These are phyloP conservation scores for Trichoderma gracile DNA, from an alignment of 2,329 filamentous ascomycete species.

Conservation along the genomic window DNA sequence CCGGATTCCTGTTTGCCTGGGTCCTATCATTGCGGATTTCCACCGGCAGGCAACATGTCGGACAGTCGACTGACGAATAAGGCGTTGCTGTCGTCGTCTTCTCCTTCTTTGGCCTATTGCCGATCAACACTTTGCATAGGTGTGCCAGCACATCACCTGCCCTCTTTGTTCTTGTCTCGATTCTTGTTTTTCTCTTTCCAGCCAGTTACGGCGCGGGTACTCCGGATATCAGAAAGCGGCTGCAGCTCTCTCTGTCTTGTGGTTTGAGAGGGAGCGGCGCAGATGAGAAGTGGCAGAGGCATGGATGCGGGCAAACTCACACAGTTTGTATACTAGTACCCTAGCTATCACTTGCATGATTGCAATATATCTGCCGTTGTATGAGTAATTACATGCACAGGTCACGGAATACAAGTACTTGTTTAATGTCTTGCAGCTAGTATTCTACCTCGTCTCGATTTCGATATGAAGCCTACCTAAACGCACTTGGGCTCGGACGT, in stretches of 20 bases:
- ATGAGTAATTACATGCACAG: not conserved
- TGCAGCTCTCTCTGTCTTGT: not conserved
- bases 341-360: not conserved
- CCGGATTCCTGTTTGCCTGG: not conserved
- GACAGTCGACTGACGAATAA: constrained; percentile 11
- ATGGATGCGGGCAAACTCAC: constrained; percentile 4
- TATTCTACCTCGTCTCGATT: too few species aligned
- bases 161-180: not conserved
- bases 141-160: not conserved
- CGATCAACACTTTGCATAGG: not conserved
- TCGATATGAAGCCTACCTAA: too few species aligned
- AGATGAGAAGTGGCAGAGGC: not conserved
- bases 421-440: too few species aligned
- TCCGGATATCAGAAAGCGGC: not conserved
- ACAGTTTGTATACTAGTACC: constrained; percentile 20
- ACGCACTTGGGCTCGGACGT: too few species aligned
- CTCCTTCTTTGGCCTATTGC: not conserved
- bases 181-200: not conserved
- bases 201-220: not conserved
- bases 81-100: not conserved
- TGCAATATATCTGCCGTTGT: constrained; percentile 8
- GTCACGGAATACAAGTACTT: not conserved
- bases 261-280: not conserved
- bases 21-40: not conserved
- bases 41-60: not conserved